phyloP scores from a whole-genome alignment of 1,139 yeast species.

The Geotrichum australiense region DNA sequence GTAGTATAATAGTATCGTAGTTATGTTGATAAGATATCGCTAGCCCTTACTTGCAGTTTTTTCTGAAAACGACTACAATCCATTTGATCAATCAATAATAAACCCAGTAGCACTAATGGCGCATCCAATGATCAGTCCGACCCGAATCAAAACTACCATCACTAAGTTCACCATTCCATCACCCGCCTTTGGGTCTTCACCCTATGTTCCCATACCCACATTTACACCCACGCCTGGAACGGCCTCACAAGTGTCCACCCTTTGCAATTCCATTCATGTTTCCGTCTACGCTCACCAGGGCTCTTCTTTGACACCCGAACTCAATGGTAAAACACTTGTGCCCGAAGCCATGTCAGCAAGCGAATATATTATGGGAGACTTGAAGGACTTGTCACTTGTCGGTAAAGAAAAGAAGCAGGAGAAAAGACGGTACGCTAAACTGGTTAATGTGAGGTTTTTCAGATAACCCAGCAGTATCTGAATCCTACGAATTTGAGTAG shows the following conservation, averaged over 20 bases:
- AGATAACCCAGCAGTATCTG: too few species aligned
- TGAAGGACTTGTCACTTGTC: neutral
- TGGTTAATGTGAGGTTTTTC: too few species aligned
- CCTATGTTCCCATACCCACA: neutral
- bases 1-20: too few species aligned
- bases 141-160: neutral
- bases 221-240: neutral
- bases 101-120: too few species aligned
- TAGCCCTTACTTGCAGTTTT: too few species aligned
- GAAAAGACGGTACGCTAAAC: too few species aligned
- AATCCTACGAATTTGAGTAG: too few species aligned
- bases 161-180: neutral
- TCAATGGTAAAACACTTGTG: neutral
- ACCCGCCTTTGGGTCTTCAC: neutral
- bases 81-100: too few species aligned
- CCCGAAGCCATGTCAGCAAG: neutral
- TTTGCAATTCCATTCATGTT: constrained; percentile 4
- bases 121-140: too few species aligned
- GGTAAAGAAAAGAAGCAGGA: too few species aligned
- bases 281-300: neutral
- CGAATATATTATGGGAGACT: constrained; percentile 2
- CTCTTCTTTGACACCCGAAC: constrained; percentile 2
- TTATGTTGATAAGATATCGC: too few species aligned
- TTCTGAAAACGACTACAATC: too few species aligned
- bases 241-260: neutral